Evolutionary conservation across 352 stramenopile genomes (phyloP).

Genomic region (Achlya hypogyna): DNA sequence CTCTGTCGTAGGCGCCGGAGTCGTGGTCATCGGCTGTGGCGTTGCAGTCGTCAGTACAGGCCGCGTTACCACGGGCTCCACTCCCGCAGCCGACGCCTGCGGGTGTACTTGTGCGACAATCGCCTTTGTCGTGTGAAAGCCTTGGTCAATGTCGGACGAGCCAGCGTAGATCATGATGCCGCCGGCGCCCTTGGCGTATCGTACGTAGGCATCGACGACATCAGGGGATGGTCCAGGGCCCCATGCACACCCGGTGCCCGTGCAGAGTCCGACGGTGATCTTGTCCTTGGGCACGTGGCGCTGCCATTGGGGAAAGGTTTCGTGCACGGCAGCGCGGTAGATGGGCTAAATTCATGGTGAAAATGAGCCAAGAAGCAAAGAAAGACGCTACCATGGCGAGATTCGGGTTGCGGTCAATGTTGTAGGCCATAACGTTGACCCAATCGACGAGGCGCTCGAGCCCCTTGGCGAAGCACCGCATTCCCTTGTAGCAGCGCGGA

Average conservation of each 20-base stretch:
- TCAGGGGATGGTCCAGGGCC: slow-evolving; percentile 43
- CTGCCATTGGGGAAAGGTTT: slow-evolving; percentile 37
- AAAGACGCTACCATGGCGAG: slow-evolving; percentile 24
- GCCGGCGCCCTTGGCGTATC: slow-evolving; percentile 35
- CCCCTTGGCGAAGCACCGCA: slow-evolving; percentile 47
- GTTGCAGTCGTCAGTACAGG: background rate
- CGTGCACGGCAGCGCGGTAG: slow-evolving; percentile 40
- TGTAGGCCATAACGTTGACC: slow-evolving; percentile 83
- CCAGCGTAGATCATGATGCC: slow-evolving; percentile 74
- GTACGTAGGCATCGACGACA: slow-evolving; percentile 41
- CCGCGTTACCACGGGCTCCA: no score
- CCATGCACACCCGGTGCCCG: slow-evolving; percentile 43
- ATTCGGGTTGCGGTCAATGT: slow-evolving; percentile 38
- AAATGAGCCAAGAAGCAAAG: background rate
- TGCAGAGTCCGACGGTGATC: slow-evolving; percentile 50
- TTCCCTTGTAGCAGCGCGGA: background rate
- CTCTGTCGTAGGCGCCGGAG: background rate
- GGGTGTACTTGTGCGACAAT: background rate
- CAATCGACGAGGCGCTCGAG: slow-evolving; percentile 59
- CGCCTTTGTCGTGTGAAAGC: slow-evolving; percentile 2
- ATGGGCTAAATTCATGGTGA: slow-evolving; percentile 13
- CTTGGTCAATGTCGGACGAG: slow-evolving; percentile 32
- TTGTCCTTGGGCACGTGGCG: slow-evolving; percentile 3
- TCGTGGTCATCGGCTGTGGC: background rate
- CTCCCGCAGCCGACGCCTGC: background rate